These are phyloP conservation scores for Neolecta irregularis DNA, from an alignment of 1,139 yeast genomes.

Conservation along the genomic window DNA sequence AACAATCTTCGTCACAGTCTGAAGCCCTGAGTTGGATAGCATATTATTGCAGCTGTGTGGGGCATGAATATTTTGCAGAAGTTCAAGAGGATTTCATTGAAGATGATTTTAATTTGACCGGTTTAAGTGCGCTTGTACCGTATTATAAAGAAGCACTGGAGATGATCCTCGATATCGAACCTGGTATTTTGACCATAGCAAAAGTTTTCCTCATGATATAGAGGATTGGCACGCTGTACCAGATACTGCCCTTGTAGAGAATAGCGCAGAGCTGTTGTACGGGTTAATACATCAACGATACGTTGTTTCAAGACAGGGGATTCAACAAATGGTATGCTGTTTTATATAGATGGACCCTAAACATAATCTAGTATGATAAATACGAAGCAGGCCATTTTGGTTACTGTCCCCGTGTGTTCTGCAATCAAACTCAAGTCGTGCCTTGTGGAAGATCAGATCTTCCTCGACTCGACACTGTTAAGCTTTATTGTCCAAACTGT, in stretches of 20 bases:
- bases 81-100: slow-evolving; percentile 87
- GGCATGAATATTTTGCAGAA: slow-evolving; percentile 87
- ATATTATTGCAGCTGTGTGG: slow-evolving; percentile 72
- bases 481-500: slow-evolving; percentile 89
- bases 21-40: too few species aligned
- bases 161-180: slow-evolving; percentile 70
- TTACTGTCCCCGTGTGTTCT: slow-evolving; percentile 73
- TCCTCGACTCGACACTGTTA: slow-evolving; percentile 81
- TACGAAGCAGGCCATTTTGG: slow-evolving; percentile 85
- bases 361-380: slow-evolving; percentile 44
- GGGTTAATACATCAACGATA: slow-evolving; percentile 90
- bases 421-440: slow-evolving; percentile 81
- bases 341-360: background rate
- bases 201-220: background rate
- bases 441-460: slow-evolving; percentile 88
- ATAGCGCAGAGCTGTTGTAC: slow-evolving; percentile 78
- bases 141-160: slow-evolving; percentile 85
- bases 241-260: slow-evolving; percentile 52
- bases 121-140: slow-evolving; percentile 71
- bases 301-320: slow-evolving; percentile 76
- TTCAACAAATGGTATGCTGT: slow-evolving; percentile 49
- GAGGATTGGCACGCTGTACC: slow-evolving; percentile 29
- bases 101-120: slow-evolving; percentile 91
- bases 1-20: too few species aligned
- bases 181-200: slow-evolving; percentile 14